phyloP scores from a whole-genome alignment of 2,329 filamentous ascomycete genomes.

The Clonostachys byssicola region DNA sequence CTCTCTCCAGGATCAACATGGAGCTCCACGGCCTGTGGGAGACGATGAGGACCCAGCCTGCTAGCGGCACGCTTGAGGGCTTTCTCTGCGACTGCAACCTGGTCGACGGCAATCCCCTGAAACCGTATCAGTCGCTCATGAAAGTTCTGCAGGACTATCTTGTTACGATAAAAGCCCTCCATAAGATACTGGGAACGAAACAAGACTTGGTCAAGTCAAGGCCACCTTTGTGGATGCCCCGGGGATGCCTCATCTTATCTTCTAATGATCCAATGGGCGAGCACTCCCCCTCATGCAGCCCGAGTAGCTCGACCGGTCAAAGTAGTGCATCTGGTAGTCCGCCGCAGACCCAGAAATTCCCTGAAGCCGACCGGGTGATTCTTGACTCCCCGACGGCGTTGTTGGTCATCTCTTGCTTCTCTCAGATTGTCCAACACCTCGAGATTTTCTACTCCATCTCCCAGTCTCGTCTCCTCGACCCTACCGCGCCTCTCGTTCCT shows the following conservation, averaged over 20 bases:
- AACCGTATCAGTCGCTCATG: not conserved
- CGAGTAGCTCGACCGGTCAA: too few species aligned
- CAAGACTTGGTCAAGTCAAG: not conserved
- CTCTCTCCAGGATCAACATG: not conserved
- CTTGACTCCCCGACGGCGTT: slow-evolving; percentile 17
- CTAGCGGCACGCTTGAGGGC: not conserved
- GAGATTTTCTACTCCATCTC: slow-evolving; percentile 13
- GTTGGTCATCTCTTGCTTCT: slow-evolving; percentile 20
- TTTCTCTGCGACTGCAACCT: not conserved
- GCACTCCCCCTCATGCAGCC: too few species aligned
- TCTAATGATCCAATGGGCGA: too few species aligned
- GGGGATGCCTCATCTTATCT: too few species aligned
- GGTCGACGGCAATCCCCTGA: not conserved
- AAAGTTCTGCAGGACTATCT: not conserved
- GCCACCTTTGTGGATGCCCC: not conserved
- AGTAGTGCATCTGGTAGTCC: too few species aligned
- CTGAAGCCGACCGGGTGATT: too few species aligned
- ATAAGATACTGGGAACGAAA: not conserved
- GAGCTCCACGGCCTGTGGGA: not conserved
- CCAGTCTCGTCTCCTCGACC: slow-evolving; percentile 6
- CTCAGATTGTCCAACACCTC: slow-evolving; percentile 15
- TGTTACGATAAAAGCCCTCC: not conserved
- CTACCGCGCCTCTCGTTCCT: not conserved
- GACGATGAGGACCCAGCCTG: not conserved
- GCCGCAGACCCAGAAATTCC: too few species aligned